phyloP scores from a whole-genome alignment of 176 grass and related monocot species.

The Pontederia paniculata region DNA sequence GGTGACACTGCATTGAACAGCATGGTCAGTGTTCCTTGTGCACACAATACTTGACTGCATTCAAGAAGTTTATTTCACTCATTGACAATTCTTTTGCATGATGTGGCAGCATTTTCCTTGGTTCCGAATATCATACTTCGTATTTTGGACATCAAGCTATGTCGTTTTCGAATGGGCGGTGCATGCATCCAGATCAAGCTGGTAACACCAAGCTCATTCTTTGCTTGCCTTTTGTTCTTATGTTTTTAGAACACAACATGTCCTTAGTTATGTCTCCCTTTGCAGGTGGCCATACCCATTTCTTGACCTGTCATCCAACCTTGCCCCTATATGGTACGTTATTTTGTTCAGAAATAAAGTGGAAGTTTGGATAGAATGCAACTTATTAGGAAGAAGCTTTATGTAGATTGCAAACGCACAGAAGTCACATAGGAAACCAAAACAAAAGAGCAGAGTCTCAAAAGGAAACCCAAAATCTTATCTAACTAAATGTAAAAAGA shows the following conservation, averaged over 20 bases:
- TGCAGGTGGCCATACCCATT: slow-evolving; percentile 98
- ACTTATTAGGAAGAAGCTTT: background rate
- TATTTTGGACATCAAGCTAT: slow-evolving; percentile 60
- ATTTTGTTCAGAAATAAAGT: slow-evolving; percentile 4
- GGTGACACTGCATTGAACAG: slow-evolving; percentile 68
- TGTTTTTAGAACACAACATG: background rate
- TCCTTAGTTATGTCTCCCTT: background rate
- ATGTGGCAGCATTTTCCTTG: slow-evolving; percentile 48
- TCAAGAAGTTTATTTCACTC: background rate
- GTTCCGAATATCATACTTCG: slow-evolving; percentile 79
- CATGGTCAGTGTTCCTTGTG: slow-evolving; percentile 40
- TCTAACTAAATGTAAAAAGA: too few species aligned
- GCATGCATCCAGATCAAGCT: slow-evolving; percentile 42
- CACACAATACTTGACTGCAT: background rate
- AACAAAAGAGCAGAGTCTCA: too few species aligned
- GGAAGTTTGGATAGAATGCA: background rate
- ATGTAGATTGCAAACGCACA: background rate
- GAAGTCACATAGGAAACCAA: slow-evolving; percentile 27
- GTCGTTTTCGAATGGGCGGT: slow-evolving; percentile 67
- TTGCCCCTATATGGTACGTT: slow-evolving; percentile 62
- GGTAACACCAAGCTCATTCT: slow-evolving; percentile 29
- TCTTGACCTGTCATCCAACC: slow-evolving; percentile 53
- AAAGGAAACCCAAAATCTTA: slow-evolving; percentile 15
- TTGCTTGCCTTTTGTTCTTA: background rate
- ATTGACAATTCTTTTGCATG: slow-evolving; percentile 12